phyloP scores from a whole-genome alignment of 1,139 yeast species.

The Spathaspora sp. region DNA sequence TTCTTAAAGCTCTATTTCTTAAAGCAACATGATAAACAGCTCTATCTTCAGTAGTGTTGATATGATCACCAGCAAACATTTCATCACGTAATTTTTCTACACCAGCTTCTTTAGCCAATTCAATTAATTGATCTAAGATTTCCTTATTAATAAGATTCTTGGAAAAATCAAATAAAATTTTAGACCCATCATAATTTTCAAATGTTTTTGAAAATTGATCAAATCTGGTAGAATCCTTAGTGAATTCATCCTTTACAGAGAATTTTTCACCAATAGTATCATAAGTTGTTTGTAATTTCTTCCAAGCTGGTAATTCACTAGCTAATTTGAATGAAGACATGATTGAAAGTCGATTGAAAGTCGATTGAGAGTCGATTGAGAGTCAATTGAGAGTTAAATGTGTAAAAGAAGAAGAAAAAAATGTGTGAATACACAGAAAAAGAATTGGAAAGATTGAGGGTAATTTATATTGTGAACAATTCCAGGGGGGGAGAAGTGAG shows the following conservation, averaged over 20 bases:
- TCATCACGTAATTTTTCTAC: conserved; percentile 86
- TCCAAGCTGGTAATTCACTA: conserved; percentile 82
- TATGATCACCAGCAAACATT: conserved; percentile 89
- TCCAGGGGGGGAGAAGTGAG: not conserved
- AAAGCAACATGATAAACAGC: conserved; percentile 97
- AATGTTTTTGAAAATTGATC: conserved; percentile 74
- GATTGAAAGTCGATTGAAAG: conserved; percentile 7
- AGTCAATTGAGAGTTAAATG: conserved; percentile 4
- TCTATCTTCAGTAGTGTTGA: conserved; percentile 93
- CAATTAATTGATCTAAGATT: conserved; percentile 61
- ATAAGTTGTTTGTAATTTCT: conserved; percentile 68
- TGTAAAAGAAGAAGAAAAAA: not conserved
- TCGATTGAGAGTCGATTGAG: conserved; percentile 4
- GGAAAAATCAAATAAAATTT: conserved; percentile 91
- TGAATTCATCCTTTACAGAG: conserved; percentile 76
- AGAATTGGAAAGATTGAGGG: not conserved
- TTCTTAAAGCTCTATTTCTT: conserved; percentile 83
- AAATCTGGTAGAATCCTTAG: conserved; percentile 71
- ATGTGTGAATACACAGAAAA: not conserved
- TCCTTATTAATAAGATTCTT: conserved; percentile 91
- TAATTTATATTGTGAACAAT: conserved; percentile 1
- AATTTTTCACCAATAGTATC: conserved; percentile 64
- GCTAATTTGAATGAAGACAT: conserved; percentile 59
- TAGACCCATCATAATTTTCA: conserved; percentile 78
- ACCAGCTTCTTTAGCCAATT: conserved; percentile 86